A percentile compares a stretch with the other conserved stretches of the same genome.
phyloP scores from a whole-genome alignment of 2,329 filamentous ascomycete genomes.

The Diaporthe longicolla region DNA sequence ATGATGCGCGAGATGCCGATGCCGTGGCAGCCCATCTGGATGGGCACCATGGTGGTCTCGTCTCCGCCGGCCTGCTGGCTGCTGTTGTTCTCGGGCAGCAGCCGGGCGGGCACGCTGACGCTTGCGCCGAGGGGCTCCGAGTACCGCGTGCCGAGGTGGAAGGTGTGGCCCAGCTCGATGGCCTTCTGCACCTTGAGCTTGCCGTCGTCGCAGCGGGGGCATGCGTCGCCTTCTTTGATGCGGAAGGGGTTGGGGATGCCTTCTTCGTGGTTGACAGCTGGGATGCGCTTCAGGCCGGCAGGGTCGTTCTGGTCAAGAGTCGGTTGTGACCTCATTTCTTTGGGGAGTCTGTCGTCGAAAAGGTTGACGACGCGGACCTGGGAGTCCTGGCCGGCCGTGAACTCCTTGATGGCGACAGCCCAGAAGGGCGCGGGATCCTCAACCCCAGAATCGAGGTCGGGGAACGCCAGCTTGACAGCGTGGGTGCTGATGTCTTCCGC shows the following conservation, averaged over 20 bases:
- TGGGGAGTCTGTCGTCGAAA: conserved; percentile 53
- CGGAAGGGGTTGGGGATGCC: conserved; percentile 73
- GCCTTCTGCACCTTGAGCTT: conserved; percentile 77
- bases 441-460: conserved; percentile 80
- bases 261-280: conserved; percentile 15
- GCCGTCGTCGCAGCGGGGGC: conserved; percentile 77
- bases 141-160: conserved; percentile 92
- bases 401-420: conserved; percentile 56
- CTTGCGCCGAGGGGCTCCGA: conserved; percentile 79
- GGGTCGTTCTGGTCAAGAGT: background rate
- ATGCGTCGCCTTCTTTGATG: conserved; percentile 77
- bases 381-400: conserved; percentile 51
- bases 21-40: conserved; percentile 97
- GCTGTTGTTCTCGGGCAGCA: conserved; percentile 40
- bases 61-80: conserved; percentile 26
- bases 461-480: conserved; percentile 75
- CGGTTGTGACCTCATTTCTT: background rate
- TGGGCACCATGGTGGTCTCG: conserved; percentile 59
- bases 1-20: conserved; percentile 94
- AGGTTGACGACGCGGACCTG: conserved; percentile 53
- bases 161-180: conserved; percentile 95
- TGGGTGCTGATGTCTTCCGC: conserved; percentile 61
- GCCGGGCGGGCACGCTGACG: conserved; percentile 62
- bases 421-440: conserved; percentile 71
- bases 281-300: conserved; percentile 3